Conservation (phyloP, 2,329 filamentous ascomycete species). For the Pseudopithomyces chartarum region DNA sequence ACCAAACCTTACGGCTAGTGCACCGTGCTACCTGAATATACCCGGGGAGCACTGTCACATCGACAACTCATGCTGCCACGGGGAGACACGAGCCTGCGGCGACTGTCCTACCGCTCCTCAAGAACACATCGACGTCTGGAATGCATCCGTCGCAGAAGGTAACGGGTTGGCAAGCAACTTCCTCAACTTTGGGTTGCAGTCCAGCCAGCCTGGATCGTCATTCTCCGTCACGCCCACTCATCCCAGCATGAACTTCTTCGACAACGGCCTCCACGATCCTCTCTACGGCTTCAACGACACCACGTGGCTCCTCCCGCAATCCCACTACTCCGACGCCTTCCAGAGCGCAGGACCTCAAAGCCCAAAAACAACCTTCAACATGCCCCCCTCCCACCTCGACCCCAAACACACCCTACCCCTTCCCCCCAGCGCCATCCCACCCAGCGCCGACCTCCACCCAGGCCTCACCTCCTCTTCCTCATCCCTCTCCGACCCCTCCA, state of each 20-base stretch:
- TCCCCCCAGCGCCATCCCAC: not conserved
- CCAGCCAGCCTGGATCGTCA: constrained; percentile 25
- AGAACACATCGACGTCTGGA: constrained; percentile 33
- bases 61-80: constrained; percentile 43
- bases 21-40: constrained; percentile 35
- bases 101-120: constrained; percentile 32
- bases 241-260: constrained; percentile 18
- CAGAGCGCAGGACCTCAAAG: constrained; percentile 13
- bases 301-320: constrained; percentile 37
- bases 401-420: constrained; percentile 20
- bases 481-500: constrained; percentile 11
- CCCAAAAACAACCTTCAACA: constrained; percentile 35
- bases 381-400: constrained; percentile 35
- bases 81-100: constrained; percentile 31
- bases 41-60: constrained; percentile 42
- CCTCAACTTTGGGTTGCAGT: constrained; percentile 30
- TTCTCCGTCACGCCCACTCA: constrained; percentile 21
- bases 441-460: not conserved
- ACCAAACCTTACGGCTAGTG: constrained; percentile 18
- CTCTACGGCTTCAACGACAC: constrained; percentile 28
- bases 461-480: not conserved
- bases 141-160: constrained; percentile 29
- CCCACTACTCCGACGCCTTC: constrained; percentile 25
- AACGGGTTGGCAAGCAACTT: constrained; percentile 34
- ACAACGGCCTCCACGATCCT: constrained; percentile 17